phyloP scores from a whole-genome alignment of 148 eudicot species.

The Persicaria tinctoria region DNA sequence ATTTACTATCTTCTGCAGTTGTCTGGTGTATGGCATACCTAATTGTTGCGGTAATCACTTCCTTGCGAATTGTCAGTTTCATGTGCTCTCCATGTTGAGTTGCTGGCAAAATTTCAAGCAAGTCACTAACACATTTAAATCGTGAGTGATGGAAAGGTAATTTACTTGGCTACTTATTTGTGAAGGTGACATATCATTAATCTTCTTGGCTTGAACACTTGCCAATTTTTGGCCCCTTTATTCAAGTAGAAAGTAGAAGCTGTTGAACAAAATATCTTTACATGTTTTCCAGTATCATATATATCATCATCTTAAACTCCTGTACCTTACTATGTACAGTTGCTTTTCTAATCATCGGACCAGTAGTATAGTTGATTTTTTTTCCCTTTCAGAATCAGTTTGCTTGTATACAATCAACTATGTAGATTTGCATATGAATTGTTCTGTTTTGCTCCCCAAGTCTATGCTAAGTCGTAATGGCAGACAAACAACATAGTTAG shows the following conservation, averaged over 20 bases:
- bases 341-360: too few relatives aligned
- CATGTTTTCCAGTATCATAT: too few relatives aligned
- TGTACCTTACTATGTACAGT: too few relatives aligned
- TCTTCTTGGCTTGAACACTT: not conserved
- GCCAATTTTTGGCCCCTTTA: too few relatives aligned
- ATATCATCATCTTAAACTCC: too few relatives aligned
- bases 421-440: too few relatives aligned
- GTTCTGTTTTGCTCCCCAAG: too few relatives aligned
- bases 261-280: not conserved
- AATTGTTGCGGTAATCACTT: constrained; percentile 25
- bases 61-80: constrained; percentile 19
- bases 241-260: not conserved
- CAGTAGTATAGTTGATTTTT: too few relatives aligned
- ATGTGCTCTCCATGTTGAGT: constrained; percentile 16
- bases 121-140: not conserved
- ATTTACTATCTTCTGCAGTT: constrained; percentile 21
- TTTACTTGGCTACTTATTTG: not conserved
- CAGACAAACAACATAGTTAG: too few relatives aligned
- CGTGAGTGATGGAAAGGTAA: not conserved
- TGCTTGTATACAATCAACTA: too few relatives aligned
- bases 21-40: constrained; percentile 35
- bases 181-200: not conserved
- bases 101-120: not conserved
- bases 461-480: too few relatives aligned
- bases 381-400: too few relatives aligned